Evolutionary conservation across 1,139 yeast species (phyloP), one percentile per base, ranked within the genome.

Genomic region (Geotrichum citri-aurantii): DNA sequence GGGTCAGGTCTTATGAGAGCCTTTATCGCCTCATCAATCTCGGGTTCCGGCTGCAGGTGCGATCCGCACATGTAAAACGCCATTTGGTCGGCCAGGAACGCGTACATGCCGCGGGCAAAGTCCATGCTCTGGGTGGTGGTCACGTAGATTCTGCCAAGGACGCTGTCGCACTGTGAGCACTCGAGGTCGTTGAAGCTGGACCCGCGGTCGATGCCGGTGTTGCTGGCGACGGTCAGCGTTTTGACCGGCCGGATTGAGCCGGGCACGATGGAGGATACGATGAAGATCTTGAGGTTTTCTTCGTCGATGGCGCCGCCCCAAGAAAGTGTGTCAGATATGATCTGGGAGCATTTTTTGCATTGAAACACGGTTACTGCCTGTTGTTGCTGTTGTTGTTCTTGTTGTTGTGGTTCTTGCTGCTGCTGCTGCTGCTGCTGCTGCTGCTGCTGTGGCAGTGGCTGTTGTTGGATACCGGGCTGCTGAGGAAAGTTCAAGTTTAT

Each of bases 81-180:
- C 52, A 59, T 52, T 31, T 56, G 33, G 19, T 52, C 52, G 7
- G 56, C 55, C 26, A 49, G 8, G 17, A 59, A 51, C 27, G 57
- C 19, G 21, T 54, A 56, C 47, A 26, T 23, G 12, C 53, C 55
- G 29, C 61, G 40, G 1, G 61, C 59, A 51, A 56, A 59, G 24
- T 59, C 61, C 55, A 59, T 33, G 23, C 50, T 44, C 44, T 37
- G 50, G 11, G 57, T 58, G 1, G 61, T 59, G 8, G 61, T 50
- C 21, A 56, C 40, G 23, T 59, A 59, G 1, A 50, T 40, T 5
- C 59, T 44, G 26, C 61, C 61, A 44, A 59, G 42, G 1, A 29
- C 17, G 5, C 17, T 19, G 1, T 50, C 29, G 37, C 61, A 59
- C 8, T 23, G 14, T 2, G 59, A 2, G 29, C 61, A 59, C 6